Evolutionary conservation across 129 eudicot species (phyloP), one percentile per base, ranked within the genome.

Genomic region (Sambucus nigra): DNA sequence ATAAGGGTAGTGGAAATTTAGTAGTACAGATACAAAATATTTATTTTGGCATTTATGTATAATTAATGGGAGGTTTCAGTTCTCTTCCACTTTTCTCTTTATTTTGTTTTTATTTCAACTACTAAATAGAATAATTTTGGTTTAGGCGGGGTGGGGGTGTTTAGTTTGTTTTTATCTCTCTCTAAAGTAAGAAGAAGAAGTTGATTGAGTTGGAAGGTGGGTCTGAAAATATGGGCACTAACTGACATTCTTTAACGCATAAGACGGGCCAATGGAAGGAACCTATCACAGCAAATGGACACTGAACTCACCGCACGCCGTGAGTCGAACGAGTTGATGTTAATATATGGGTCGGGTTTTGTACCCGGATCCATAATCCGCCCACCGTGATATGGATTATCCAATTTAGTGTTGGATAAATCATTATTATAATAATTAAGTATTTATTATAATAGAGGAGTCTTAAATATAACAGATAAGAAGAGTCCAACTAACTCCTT

Each of bases 31-130:
- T n/a, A n/a, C n/a, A n/a, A n/a, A n/a, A n/a, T n/a, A n/a, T n/a
- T n/a, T n/a, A n/a, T n/a, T n/a, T n/a, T n/a, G 20, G 23, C 15
- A 11, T 47, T 23, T 12, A 18, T 31, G 47, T 55, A 20, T 20
- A 54, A 18, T 54, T 29, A 31, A 17, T 24, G 27, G 16, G 25
- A 54, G 59, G 44, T 50, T 50, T 50, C 32, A 2, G 16, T 50
- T 50, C 31, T 25, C 51, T 46, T 18, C 8, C 4, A 16, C 38
- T 31, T 31, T 31, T n/a, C n/a, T n/a, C n/a, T n/a, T n/a, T n/a
- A n/a, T n/a, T n/a, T n/a, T n/a, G 38, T 31, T 31, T 31, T 31
- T 31, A 11, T 11, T 11, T 31, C 1, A 31, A 6, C 38, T 31
- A 5, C 10, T 31, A 31, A 31, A 31, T 31, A 31, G 10, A 31